A percentile compares a stretch with the other conserved stretches of the same genome.
phyloP scores from a whole-genome alignment of 805 yeast species.

The Teunomyces tritomae region DNA sequence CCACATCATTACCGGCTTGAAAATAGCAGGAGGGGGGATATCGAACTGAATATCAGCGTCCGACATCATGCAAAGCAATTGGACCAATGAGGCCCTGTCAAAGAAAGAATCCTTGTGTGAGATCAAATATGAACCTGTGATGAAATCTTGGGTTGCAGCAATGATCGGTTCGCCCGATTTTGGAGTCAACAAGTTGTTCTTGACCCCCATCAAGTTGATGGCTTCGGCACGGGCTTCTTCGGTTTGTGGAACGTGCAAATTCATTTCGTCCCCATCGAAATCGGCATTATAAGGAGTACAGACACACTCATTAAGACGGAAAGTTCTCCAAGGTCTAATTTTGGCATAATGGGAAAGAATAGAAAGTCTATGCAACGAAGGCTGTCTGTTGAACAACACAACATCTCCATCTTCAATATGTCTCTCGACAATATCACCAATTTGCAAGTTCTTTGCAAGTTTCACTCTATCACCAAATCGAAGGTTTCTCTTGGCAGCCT shows the following conservation, averaged over 20 bases:
- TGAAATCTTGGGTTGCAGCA: conserved; percentile 99
- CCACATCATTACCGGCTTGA: conserved; percentile 89
- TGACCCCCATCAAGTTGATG: conserved; percentile 97
- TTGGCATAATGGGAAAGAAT: conserved; percentile 95
- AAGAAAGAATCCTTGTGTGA: conserved; percentile 92
- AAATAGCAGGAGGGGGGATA: conserved; percentile 90
- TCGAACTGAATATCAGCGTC: conserved; percentile 88
- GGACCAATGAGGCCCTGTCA: conserved; percentile 81
- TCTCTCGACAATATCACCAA: conserved; percentile 94
- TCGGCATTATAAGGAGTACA: conserved; percentile 99
- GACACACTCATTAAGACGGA: conserved; percentile 95
- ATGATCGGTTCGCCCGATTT: conserved; percentile 98
- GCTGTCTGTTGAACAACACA: conserved; percentile 95
- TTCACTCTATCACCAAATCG: conserved; percentile 82
- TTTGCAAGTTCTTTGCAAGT: conserved; percentile 69
- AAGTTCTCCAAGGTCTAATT: conserved; percentile 96
- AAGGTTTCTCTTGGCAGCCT: conserved; percentile 80
- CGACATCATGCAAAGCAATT: conserved; percentile 90
- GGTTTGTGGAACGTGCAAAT: conserved; percentile 96
- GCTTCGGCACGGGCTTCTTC: conserved; percentile 99
- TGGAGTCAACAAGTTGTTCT: conserved; percentile 90
- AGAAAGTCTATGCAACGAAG: conserved; percentile 91
- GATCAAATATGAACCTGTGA: conserved; percentile 90
- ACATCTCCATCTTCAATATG: conserved; percentile 97
- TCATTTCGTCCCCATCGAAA: conserved; percentile 99